Evolutionary conservation across 73 alveolate species (phyloP).

Genomic region (Halteria grandinella): DNA sequence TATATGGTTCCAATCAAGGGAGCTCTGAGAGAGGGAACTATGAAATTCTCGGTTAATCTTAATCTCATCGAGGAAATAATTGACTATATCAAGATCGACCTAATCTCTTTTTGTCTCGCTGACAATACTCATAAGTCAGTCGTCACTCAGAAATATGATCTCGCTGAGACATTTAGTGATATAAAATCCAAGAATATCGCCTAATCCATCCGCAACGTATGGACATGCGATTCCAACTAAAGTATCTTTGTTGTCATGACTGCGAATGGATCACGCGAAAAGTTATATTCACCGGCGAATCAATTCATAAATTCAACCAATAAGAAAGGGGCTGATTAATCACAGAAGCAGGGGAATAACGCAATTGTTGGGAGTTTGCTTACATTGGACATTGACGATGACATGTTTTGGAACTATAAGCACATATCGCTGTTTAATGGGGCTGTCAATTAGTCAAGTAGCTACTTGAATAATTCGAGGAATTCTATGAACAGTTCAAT

Average conservation of each 20-base stretch:
- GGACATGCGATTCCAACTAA: too few relatives aligned
- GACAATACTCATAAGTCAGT: background rate
- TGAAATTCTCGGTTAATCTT: background rate
- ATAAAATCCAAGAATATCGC: background rate
- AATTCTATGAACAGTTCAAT: background rate
- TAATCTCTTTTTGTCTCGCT: background rate
- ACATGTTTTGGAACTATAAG: background rate
- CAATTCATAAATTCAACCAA: too few relatives aligned
- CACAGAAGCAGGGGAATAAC: too few relatives aligned
- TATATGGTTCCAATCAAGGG: slow-evolving; percentile 15
- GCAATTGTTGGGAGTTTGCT: too few relatives aligned
- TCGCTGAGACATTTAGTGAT: background rate
- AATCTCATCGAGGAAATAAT: background rate
- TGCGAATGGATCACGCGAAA: too few relatives aligned
- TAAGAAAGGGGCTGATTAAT: too few relatives aligned
- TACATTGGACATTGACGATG: too few relatives aligned
- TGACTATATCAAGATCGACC: background rate
- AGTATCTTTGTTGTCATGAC: too few relatives aligned
- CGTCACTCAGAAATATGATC: background rate
- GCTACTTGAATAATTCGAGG: background rate
- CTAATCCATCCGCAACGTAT: background rate
- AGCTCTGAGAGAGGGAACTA: background rate
- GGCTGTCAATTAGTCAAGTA: background rate
- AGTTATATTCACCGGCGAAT: too few relatives aligned
- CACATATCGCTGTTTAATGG: background rate